Evolutionary conservation across 2,329 filamentous ascomycete species (phyloP).

Genomic region (Aspergillus novofumigatus): DNA sequence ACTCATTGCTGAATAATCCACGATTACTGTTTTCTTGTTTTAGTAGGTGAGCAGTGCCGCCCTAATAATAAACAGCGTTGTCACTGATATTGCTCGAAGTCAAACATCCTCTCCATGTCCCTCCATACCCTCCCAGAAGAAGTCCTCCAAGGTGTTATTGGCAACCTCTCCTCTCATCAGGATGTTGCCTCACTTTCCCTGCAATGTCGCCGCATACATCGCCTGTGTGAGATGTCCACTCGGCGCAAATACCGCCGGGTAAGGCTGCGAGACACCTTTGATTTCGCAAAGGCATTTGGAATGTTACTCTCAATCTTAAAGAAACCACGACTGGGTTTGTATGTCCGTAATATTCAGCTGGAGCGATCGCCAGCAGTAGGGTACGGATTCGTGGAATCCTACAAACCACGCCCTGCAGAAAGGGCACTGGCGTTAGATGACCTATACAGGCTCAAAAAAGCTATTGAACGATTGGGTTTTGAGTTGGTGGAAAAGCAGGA

Average conservation of each 20-base stretch:
- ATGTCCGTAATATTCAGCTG: neutral
- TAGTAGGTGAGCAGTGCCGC: neutral
- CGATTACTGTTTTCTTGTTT: neutral
- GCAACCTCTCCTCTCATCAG: neutral
- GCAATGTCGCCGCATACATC: neutral
- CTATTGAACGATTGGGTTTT: neutral
- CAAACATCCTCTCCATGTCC: neutral
- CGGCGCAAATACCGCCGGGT: neutral
- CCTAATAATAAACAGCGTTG: neutral
- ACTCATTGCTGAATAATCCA: neutral
- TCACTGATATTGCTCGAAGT: neutral
- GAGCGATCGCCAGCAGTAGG: neutral
- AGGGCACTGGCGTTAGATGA: neutral
- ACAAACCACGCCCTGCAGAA: neutral
- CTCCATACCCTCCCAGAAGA: neutral
- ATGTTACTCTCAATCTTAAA: neutral
- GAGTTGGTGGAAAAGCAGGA: neutral
- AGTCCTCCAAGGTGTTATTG: neutral
- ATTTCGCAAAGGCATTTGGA: conserved; percentile 3
- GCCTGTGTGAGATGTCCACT: neutral
- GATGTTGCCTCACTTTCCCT: neutral
- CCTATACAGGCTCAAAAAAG: neutral
- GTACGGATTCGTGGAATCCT: neutral
- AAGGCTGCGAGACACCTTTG: conserved; percentile 1
- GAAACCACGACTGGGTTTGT: neutral